Conservation (phyloP, 768 basidiomycete genomes). For the Tubosaeta sp. region DNA sequence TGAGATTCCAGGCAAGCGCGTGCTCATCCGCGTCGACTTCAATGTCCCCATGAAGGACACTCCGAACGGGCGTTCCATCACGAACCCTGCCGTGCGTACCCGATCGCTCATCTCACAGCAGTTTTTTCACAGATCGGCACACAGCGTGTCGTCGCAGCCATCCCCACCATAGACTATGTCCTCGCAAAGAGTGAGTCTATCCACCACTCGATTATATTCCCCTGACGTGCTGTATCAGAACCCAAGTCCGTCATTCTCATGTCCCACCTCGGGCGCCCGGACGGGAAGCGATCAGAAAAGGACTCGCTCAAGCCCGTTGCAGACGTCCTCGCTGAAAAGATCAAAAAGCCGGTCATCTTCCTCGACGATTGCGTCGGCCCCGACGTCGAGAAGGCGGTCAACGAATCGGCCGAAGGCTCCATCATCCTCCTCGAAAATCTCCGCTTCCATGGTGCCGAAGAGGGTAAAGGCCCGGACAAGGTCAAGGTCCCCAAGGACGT, state of each 20-base stretch:
- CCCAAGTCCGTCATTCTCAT: slow-evolving; percentile 86
- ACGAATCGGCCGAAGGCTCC: slow-evolving; percentile 53
- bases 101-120: slow-evolving; percentile 7
- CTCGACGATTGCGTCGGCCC: slow-evolving; percentile 81
- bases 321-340: slow-evolving; percentile 45
- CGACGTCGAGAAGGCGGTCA: slow-evolving; percentile 76
- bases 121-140: slow-evolving; percentile 7
- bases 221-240: slow-evolving; percentile 38
- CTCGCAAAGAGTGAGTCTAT: slow-evolving; percentile 64
- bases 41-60: slow-evolving; percentile 85
- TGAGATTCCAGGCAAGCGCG: slow-evolving; percentile 79
- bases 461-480: slow-evolving; percentile 97
- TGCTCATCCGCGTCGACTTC: slow-evolving; percentile 94
- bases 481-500: slow-evolving; percentile 84
- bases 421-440: slow-evolving; percentile 94
- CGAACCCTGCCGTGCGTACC: slow-evolving; percentile 85
- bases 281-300: slow-evolving; percentile 84
- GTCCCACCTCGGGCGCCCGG: slow-evolving; percentile 97
- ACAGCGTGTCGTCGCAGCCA: slow-evolving; percentile 94
- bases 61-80: slow-evolving; percentile 80
- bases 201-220: not conserved
- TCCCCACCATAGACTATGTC: slow-evolving; percentile 94
- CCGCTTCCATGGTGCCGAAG: slow-evolving; percentile 97
- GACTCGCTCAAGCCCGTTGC: slow-evolving; percentile 90
- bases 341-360: slow-evolving; percentile 71